Conservation (phyloP, 805 yeast genomes). For the Candida nitratophila region DNA sequence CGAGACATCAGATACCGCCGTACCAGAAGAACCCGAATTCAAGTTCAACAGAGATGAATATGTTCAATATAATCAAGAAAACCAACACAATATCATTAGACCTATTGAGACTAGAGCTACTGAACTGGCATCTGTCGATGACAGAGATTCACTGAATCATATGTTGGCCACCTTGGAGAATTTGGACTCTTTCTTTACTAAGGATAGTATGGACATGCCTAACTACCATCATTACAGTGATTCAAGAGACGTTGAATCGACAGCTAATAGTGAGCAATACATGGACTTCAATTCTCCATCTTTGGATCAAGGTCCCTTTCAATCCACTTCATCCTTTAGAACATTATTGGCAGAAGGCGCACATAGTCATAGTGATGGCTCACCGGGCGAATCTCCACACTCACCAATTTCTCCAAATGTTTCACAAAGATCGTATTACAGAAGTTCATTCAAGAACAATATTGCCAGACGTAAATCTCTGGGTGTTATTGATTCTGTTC, state of each 20-base stretch:
- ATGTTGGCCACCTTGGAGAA: constrained; percentile 93
- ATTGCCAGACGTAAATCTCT: constrained; percentile 1
- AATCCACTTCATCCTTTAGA: constrained; percentile 69
- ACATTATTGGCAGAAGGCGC: constrained; percentile 56
- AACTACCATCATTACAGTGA: constrained; percentile 36
- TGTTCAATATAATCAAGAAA: constrained; percentile 25
- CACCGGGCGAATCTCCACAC: constrained; percentile 9
- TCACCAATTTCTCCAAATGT: constrained; percentile 2
- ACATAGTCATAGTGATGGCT: constrained; percentile 7
- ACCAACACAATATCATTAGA: constrained; percentile 7
- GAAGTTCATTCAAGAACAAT: constrained; percentile 11
- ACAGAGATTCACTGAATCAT: constrained; percentile 65
- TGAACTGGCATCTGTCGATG: constrained; percentile 46
- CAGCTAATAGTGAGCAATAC: constrained; percentile 21
- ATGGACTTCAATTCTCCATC: constrained; percentile 23
- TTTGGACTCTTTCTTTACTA: constrained; percentile 81
- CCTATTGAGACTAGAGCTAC: constrained; percentile 23
- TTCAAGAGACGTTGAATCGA: constrained; percentile 57
- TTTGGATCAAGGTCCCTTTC: constrained; percentile 17
- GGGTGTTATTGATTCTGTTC: constrained; percentile 2
- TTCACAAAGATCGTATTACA: constrained; percentile 2
- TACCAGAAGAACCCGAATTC: constrained; percentile 17
- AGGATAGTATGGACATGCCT: constrained; percentile 31
- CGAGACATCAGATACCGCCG: constrained; percentile 18
- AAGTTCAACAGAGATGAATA: constrained; percentile 60